phyloP scores from a whole-genome alignment of 192 early-diverging fungal genomes.

The Podochytrium sp. region DNA sequence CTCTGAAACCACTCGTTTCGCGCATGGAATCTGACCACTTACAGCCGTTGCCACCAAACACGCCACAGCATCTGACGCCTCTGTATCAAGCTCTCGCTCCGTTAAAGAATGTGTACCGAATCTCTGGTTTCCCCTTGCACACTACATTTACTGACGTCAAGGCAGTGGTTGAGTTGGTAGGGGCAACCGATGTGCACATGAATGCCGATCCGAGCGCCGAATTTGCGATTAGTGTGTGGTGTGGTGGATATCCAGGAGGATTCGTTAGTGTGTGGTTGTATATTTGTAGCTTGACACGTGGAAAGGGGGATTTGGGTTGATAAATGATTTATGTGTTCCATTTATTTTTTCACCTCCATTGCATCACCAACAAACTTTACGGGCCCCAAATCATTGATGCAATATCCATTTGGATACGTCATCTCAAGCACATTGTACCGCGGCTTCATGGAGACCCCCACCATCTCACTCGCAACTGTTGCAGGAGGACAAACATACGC shows the following conservation, averaged over 20 bases:
- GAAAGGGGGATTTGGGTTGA: slow-evolving; percentile 8
- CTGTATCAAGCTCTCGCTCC: neutral
- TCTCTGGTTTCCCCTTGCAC: slow-evolving; percentile 44
- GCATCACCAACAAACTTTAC: too few species aligned
- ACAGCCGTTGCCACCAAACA: slow-evolving; percentile 19
- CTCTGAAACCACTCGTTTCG: slow-evolving; percentile 41
- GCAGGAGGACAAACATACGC: too few species aligned
- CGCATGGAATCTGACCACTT: slow-evolving; percentile 46
- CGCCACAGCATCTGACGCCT: slow-evolving; percentile 23
- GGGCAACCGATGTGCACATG: slow-evolving; percentile 44
- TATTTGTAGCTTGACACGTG: slow-evolving; percentile 41
- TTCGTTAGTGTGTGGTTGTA: slow-evolving; percentile 48
- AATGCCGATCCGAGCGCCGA: slow-evolving; percentile 40
- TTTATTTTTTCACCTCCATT: too few species aligned
- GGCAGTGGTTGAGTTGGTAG: slow-evolving; percentile 39
- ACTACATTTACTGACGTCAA: slow-evolving; percentile 43
- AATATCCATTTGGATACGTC: too few species aligned
- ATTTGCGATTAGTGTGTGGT: slow-evolving; percentile 46
- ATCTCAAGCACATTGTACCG: too few species aligned
- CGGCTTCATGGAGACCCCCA: too few species aligned
- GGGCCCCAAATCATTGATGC: too few species aligned
- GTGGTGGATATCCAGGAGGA: slow-evolving; percentile 45
- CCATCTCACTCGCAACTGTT: too few species aligned
- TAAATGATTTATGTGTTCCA: too few species aligned
- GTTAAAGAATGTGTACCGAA: slow-evolving; percentile 35